Evolutionary conservation across 2,329 filamentous ascomycete genomes (phyloP), one percentile per base, ranked within the genome.

Genomic region (Clarireedia paspali): DNA sequence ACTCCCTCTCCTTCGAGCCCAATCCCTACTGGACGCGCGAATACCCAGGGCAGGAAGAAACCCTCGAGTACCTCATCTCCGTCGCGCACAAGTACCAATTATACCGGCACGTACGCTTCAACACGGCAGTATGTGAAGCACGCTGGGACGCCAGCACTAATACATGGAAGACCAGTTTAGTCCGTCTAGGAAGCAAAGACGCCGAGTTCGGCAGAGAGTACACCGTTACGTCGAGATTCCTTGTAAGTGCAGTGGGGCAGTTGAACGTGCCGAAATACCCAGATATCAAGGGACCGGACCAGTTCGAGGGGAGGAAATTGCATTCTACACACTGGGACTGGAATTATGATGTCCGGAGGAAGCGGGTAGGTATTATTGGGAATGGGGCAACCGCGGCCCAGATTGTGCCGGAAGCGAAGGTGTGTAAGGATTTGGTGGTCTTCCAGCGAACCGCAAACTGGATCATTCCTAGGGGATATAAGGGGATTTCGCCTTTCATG

Each of bases 281-380:
- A 1, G 67, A 67, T 10, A 76, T 78, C n/a, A 64, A 71, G 1
- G 77, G 76, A 0, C 58, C 78, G 1, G 64, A 73, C 4, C 68
- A 67, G n/a, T 79, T 76, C 61, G 67, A 72, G 51, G 77, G 76
- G 15, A 70, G 69, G n/a, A 57, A 73, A 3, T 66, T 78, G 72
- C 80, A 83, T 59, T 78, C 75, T 2, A 78, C 80, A 4, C 67
- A 79, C n/a, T 83, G 80, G 79, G 79, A 83, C 58, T 82, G 79
- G 78, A 77, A 72, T 45, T 81, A 80, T 59, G 73, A 76, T 50
- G 62, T 81, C n/a, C 66, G 69, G 30, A 77, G 72, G 7, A 83
- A 83, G 70, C 75, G 73, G 50, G 74, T 84, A 42, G 81, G 75
- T 0, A 67, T 84, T n/a, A 77, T 85, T 39, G 81, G 82, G 2